A percentile compares a stretch with the other conserved stretches of the same genome.
These are phyloP conservation scores for Wallemia ichthyophaga DNA, from an alignment of 1,284 basidiomycete genomes.

Conservation along the genomic window DNA sequence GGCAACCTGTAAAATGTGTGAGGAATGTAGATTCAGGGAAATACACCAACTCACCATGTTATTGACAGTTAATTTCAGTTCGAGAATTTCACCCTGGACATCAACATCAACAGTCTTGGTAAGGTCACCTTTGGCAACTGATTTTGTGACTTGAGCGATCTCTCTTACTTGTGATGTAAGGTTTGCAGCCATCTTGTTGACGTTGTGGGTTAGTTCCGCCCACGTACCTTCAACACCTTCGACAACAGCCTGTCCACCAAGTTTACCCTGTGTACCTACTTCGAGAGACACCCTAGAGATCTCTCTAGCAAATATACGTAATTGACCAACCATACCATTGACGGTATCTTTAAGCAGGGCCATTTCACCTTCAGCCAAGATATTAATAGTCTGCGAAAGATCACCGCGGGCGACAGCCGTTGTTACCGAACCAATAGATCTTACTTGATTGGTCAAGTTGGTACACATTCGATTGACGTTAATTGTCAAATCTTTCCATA, in stretches of 20 bases:
- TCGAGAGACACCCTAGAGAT: conserved; percentile 14
- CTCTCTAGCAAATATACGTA: conserved; percentile 53
- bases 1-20: conserved; percentile 10
- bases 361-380: conserved; percentile 71
- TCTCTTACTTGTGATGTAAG: conserved; percentile 17
- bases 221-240: conserved; percentile 13
- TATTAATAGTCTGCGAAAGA: conserved; percentile 25
- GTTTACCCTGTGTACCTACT: conserved; percentile 66
- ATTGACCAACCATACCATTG: conserved; percentile 64
- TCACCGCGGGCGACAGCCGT: conserved; percentile 46
- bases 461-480: conserved; percentile 86
- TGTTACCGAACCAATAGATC: conserved; percentile 67
- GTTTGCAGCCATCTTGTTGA: conserved; percentile 12
- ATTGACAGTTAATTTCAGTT: conserved; percentile 38
- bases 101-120: conserved; percentile 73
- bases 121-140: conserved; percentile 75
- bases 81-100: conserved; percentile 87
- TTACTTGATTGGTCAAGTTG: conserved; percentile 74
- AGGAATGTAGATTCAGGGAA: conserved; percentile 13
- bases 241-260: conserved; percentile 41
- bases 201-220: conserved; percentile 8
- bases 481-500: conserved; percentile 68
- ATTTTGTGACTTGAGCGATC: conserved; percentile 36
- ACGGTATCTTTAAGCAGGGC: conserved; percentile 52
- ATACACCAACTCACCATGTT: conserved; percentile 13